phyloP scores from a whole-genome alignment of 208 protist genomes.

The Angomonas desouzai region DNA sequence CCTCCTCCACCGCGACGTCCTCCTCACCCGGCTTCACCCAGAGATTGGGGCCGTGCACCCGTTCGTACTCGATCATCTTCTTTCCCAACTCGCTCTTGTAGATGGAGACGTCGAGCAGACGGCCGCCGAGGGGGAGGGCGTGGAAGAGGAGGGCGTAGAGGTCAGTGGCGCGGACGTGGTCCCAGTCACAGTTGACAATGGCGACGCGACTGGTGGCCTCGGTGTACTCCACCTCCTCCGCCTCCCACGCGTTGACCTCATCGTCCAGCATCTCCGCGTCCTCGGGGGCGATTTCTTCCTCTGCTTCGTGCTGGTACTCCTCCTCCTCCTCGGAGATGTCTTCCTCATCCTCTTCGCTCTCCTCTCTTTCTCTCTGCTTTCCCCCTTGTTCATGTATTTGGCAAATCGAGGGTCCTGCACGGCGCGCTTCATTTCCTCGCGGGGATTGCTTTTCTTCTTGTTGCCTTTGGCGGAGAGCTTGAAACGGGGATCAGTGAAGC shows the following conservation, averaged over 20 bases:
- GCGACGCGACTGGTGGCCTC: conserved; percentile 87
- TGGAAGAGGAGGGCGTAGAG: conserved; percentile 95
- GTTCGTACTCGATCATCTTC: conserved; percentile 88
- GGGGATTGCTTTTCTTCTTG: not conserved
- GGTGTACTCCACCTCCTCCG: conserved; percentile 71
- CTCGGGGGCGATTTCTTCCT: conserved; percentile 20
- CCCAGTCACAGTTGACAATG: conserved; percentile 96
- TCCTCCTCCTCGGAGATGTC: conserved; percentile 34
- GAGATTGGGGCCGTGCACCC: conserved; percentile 71
- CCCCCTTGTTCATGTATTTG: conserved; percentile 30
- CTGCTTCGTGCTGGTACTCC: conserved; percentile 13
- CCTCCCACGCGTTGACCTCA: conserved; percentile 67
- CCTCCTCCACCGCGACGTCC: conserved; percentile 15
- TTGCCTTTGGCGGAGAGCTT: conserved; percentile 34
- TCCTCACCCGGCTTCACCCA: conserved; percentile 64
- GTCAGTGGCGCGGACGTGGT: conserved; percentile 92
- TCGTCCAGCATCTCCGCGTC: conserved; percentile 29
- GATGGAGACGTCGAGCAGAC: conserved; percentile 84
- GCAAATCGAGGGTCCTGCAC: conserved; percentile 73
- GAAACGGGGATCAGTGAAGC: conserved; percentile 89
- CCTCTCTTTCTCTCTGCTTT: conserved; percentile 10
- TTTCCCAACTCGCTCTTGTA: conserved; percentile 96
- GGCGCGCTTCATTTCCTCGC: conserved; percentile 25
- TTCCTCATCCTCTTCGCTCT: conserved; percentile 26
- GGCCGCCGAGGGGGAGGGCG: conserved; percentile 92